Evolutionary conservation across 495 filamentous ascomycete genomes (phyloP).

Genomic region (Penicillium coprophilum): DNA sequence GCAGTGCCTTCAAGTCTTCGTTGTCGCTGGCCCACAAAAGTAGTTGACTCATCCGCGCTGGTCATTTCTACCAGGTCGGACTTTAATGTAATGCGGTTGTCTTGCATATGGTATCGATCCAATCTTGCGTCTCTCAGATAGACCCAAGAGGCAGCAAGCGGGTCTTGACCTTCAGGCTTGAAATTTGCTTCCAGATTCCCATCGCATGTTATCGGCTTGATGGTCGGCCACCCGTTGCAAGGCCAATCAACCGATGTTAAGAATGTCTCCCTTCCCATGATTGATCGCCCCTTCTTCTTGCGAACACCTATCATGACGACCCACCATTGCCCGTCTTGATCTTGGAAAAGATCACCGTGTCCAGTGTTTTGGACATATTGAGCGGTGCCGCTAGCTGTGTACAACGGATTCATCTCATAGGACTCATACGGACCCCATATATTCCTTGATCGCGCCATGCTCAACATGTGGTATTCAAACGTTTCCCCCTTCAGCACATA

Average conservation of each 20-base stretch:
- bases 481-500: conserved; percentile 66
- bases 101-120: conserved; percentile 5
- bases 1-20: conserved; percentile 10
- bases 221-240: conserved; percentile 25
- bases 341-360: conserved; percentile 44
- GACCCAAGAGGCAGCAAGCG: conserved; percentile 4
- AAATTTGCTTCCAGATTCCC: not conserved
- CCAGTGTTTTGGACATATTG: conserved; percentile 41
- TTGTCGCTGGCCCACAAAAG: conserved; percentile 14
- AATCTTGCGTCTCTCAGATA: conserved; percentile 12
- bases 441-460: conserved; percentile 52
- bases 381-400: conserved; percentile 51
- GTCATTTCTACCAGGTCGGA: conserved; percentile 1
- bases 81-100: not conserved
- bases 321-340: conserved; percentile 55
- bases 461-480: conserved; percentile 50
- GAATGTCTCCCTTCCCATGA: conserved; percentile 61
- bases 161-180: not conserved
- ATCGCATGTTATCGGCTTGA: conserved; percentile 28
- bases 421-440: conserved; percentile 56
- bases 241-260: conserved; percentile 55
- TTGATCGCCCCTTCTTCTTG: conserved; percentile 40
- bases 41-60: not conserved
- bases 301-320: conserved; percentile 50
- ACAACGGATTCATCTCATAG: conserved; percentile 51